A percentile compares a stretch with the other conserved stretches of the same genome.
phyloP scores from a whole-genome alignment of 768 basidiomycete species.

The Tricholoma sp. region DNA sequence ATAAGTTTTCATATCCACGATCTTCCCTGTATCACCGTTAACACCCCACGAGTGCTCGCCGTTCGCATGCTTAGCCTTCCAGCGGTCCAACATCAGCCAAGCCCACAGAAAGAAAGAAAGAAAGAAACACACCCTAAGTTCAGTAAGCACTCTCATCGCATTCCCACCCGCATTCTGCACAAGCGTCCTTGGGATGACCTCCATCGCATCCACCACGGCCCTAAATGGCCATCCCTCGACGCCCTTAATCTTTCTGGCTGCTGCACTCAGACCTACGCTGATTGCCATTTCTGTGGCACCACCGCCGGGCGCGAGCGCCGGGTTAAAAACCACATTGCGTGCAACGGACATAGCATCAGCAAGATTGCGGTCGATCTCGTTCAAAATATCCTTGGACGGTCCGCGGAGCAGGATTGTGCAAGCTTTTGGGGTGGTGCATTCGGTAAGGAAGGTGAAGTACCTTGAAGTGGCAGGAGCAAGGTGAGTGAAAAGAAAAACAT shows the following conservation, averaged over 20 bases:
- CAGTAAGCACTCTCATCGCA: conserved; percentile 88
- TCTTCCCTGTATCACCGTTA: conserved; percentile 93
- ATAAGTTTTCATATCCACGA: conserved; percentile 92
- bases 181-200: conserved; percentile 93
- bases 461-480: conserved; percentile 29
- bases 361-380: conserved; percentile 96
- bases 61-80: conserved; percentile 89
- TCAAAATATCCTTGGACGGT: conserved; percentile 96
- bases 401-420: conserved; percentile 98
- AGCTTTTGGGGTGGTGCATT: conserved; percentile 87
- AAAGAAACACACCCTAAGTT: conserved; percentile 65
- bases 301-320: conserved; percentile 88
- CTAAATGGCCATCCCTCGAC: conserved; percentile 89
- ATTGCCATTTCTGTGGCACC: conserved; percentile 99
- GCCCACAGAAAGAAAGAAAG: conserved; percentile 5
- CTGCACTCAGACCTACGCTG: conserved; percentile 77
- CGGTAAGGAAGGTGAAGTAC: conserved; percentile 96
- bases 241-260: conserved; percentile 76
- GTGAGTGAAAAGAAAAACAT: neutral
- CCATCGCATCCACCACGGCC: conserved; percentile 94
- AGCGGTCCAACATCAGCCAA: conserved; percentile 1
- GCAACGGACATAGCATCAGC: conserved; percentile 98
- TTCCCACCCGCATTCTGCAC: conserved; percentile 96
- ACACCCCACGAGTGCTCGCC: conserved; percentile 93
- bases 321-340: conserved; percentile 95